Conservation (phyloP, 176 grass and related monocot genomes). For the Neostapfia colusana region DNA sequence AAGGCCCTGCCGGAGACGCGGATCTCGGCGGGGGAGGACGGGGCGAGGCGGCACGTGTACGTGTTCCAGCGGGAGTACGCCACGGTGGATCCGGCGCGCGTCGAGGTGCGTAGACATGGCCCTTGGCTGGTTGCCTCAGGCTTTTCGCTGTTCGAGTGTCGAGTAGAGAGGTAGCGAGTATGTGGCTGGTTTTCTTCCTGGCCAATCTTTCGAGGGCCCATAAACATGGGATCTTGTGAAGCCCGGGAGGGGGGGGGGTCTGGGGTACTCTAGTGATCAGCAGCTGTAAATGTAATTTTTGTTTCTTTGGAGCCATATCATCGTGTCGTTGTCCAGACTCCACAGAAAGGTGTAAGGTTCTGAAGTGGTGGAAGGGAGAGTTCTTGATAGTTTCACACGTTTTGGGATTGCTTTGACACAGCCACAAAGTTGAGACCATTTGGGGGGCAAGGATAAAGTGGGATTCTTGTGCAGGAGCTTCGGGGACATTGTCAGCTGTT, state of each 20-base stretch:
- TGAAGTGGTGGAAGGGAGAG: background rate
- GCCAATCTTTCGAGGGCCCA: background rate
- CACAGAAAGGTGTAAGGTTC: background rate
- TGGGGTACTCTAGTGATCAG: background rate
- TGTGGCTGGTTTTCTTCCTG: background rate
- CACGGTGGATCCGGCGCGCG: slow-evolving; percentile 70
- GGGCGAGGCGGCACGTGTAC: slow-evolving; percentile 55
- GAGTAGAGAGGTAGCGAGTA: background rate
- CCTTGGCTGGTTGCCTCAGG: background rate
- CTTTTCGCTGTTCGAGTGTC: background rate
- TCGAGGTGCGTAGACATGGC: slow-evolving; percentile 47
- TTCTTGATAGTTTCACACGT: background rate
- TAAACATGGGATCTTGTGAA: slow-evolving; percentile 18
- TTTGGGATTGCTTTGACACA: slow-evolving; percentile 19
- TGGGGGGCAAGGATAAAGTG: background rate
- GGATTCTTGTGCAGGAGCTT: slow-evolving; percentile 24
- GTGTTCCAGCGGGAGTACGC: slow-evolving; percentile 90
- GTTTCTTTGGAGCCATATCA: slow-evolving; percentile 1
- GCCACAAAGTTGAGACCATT: slow-evolving; percentile 10
- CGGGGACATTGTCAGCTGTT: background rate
- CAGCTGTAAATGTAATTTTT: background rate
- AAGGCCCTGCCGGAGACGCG: slow-evolving; percentile 47
- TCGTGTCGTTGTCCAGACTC: background rate
- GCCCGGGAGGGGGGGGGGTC: background rate
- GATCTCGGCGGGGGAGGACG: slow-evolving; percentile 47